Conservation (phyloP, 1,284 basidiomycete genomes). For the Chalciporus piperatoides region DNA sequence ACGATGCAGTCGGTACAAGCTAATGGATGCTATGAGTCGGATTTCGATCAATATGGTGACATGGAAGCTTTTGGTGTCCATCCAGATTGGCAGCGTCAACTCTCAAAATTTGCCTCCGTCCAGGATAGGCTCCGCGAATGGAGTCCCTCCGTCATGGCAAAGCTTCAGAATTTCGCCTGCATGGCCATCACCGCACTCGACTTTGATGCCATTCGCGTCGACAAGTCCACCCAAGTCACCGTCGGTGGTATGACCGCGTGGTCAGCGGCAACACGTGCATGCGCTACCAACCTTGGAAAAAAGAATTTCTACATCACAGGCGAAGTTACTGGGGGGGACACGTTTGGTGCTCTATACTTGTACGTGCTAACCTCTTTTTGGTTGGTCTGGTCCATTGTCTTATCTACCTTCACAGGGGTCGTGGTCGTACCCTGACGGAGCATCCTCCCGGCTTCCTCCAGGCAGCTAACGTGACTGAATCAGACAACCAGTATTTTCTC, state of each 20-base stretch:
- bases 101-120: constrained; percentile 91
- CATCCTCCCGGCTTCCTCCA: constrained; percentile 60
- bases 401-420: constrained; percentile 50
- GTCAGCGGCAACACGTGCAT: constrained; percentile 68
- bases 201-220: constrained; percentile 89
- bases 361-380: constrained; percentile 35
- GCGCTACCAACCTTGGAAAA: constrained; percentile 71
- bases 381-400: not conserved
- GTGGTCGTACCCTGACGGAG: constrained; percentile 76
- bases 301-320: constrained; percentile 86
- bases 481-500: constrained; percentile 72
- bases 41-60: constrained; percentile 93
- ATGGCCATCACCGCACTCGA: constrained; percentile 83
- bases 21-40: constrained; percentile 72
- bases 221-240: constrained; percentile 89
- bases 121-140: constrained; percentile 92
- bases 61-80: constrained; percentile 96
- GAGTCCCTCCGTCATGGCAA: constrained; percentile 72
- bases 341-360: constrained; percentile 84
- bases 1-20: constrained; percentile 49
- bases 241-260: constrained; percentile 76
- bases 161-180: constrained; percentile 76
- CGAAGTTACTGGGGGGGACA: constrained; percentile 93
- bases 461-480: constrained; percentile 62
- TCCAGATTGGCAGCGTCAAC: constrained; percentile 89